phyloP scores from a whole-genome alignment of 169 alveolate species.

The Cytauxzoon felis region DNA sequence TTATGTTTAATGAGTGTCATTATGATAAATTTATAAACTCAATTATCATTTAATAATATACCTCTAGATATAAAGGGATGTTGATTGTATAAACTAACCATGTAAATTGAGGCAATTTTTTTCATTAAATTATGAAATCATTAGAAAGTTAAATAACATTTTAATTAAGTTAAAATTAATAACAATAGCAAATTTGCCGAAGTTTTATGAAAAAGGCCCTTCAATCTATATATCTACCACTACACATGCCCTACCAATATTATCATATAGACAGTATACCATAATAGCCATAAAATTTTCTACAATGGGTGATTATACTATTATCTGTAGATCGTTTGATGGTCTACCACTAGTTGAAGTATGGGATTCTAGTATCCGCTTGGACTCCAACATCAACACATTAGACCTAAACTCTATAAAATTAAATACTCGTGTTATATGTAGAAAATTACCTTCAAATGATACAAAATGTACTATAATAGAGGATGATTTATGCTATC shows the following conservation, averaged over 20 bases:
- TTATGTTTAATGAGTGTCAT: slow-evolving; percentile 1
- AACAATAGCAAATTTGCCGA: not conserved
- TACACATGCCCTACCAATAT: too few relatives aligned
- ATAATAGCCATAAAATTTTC: too few relatives aligned
- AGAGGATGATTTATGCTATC: slow-evolving; percentile 54
- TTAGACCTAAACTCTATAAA: slow-evolving; percentile 31
- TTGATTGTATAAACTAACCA: not conserved
- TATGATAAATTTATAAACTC: too few relatives aligned
- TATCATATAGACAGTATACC: too few relatives aligned
- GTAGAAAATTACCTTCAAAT: slow-evolving; percentile 26
- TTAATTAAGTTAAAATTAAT: not conserved
- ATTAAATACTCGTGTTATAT: slow-evolving; percentile 51
- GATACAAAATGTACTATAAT: slow-evolving; percentile 28
- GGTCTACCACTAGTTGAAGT: slow-evolving; percentile 74
- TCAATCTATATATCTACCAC: too few relatives aligned
- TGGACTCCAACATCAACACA: slow-evolving; percentile 1
- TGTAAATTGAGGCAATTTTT: not conserved
- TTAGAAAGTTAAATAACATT: not conserved
- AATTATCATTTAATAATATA: too few relatives aligned
- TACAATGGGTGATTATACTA: slow-evolving; percentile 69
- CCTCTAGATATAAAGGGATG: too few relatives aligned
- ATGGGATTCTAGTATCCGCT: slow-evolving; percentile 38
- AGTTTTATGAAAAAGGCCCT: not conserved
- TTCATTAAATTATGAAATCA: not conserved
- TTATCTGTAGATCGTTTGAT: slow-evolving; percentile 72